Evolutionary conservation across 2,329 filamentous ascomycete species (phyloP).

Genomic region (Curvularia sp.): DNA sequence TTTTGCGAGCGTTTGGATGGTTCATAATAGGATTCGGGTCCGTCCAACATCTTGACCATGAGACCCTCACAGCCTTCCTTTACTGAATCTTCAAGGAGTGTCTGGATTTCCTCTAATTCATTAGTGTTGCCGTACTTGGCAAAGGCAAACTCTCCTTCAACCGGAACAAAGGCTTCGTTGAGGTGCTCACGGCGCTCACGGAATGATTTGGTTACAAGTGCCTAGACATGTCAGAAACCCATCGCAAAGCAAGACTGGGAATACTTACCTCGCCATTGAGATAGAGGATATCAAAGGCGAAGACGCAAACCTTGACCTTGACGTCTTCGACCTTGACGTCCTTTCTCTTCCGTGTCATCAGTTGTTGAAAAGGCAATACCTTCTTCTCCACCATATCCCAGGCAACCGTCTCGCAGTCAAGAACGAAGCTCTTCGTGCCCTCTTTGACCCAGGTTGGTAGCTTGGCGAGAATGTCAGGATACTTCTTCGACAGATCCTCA

Average conservation of each 20-base stretch:
- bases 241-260: background rate
- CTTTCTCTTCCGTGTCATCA: constrained; percentile 98
- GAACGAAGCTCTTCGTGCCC: constrained; percentile 90
- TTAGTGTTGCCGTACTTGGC: constrained; percentile 86
- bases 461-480: constrained; percentile 91
- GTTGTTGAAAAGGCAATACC: constrained; percentile 93
- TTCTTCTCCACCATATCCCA: constrained; percentile 97
- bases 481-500: constrained; percentile 96
- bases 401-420: constrained; percentile 98
- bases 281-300: constrained; percentile 94
- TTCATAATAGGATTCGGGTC: constrained; percentile 90
- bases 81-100: constrained; percentile 89
- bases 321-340: constrained; percentile 95
- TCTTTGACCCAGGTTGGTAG: constrained; percentile 88
- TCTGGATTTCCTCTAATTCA: constrained; percentile 92
- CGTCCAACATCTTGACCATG: constrained; percentile 99
- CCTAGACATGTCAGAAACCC: constrained; percentile 48
- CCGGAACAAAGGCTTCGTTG: constrained; percentile 72
- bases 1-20: constrained; percentile 95
- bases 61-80: constrained; percentile 96
- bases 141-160: constrained; percentile 91
- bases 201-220: constrained; percentile 85
- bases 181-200: constrained; percentile 83
- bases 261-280: constrained; percentile 77
- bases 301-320: constrained; percentile 96